Base-by-base conservation (phyloP, 2,329 filamentous ascomycete species). In the Neonectria sp. region DNA sequence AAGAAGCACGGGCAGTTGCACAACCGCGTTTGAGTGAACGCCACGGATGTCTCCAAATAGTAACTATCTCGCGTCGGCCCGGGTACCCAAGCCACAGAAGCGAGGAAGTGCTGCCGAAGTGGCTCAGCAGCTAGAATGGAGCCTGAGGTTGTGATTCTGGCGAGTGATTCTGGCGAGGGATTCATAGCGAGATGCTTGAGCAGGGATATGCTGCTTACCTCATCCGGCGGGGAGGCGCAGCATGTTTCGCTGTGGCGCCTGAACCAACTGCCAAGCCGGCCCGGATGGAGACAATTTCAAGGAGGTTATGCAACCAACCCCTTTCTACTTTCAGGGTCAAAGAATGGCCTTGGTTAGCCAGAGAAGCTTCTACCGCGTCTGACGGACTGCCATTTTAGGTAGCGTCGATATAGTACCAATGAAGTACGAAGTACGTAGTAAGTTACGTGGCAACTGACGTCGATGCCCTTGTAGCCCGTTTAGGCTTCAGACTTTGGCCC, bases 241-340 rank as follows among this genome's bases (percentile, higher is more conserved):
- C 61, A 55, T 40, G 52, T 55, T 65, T 58, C 52, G 43, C n/a
- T 69, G 70, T 71, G 73, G 71, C 68, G 68, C 68, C 12, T 21
- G 53, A 21, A 40, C 12, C 33, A 59, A 51, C 43, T 35, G 68
- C 53, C 29, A 58, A 56, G 58, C 53, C 46, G 55, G 43, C 33
- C 55, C 9, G 57, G 57, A 45, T 25, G 60, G 27, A 62, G 59
- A 51, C 46, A 69, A 68, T 68, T 67, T 66, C 52, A 49, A 48
- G 25, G 49, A 48, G 45, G 52, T 61, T 48, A 68, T 68, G 62
- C 57, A 45, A n/a, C 55, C 29, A 29, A 6, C 61, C 61, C 46
- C 55, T 57, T 57, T 57, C 52, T 52, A 29, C 29, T 48, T 43
- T 21, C 45, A 48, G 11, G 35, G 33, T 21, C 35, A 40, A 27